Evolutionary conservation across 495 filamentous ascomycete genomes (phyloP).

Genomic region (Trichoderma gamsii): DNA sequence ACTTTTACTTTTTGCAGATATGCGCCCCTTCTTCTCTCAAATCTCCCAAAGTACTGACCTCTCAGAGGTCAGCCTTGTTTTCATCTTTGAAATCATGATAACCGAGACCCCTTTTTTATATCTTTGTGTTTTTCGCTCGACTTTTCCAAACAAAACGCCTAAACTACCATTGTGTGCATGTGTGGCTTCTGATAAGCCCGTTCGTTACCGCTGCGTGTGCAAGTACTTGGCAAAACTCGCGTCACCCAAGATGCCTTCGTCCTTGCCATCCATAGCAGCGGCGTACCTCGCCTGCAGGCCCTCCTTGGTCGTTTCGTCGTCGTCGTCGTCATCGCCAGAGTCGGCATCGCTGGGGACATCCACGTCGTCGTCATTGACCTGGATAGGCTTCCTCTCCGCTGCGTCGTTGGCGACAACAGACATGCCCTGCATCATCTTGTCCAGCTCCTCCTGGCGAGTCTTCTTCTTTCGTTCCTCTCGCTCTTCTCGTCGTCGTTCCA

Average conservation of each 20-base stretch:
- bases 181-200: neutral
- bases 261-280: constrained; percentile 45
- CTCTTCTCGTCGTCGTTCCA: constrained; percentile 70
- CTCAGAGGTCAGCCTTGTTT: too few species aligned
- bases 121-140: constrained; percentile 28
- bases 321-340: constrained; percentile 32
- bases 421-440: constrained; percentile 94
- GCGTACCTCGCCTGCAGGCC: constrained; percentile 58
- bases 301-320: constrained; percentile 49
- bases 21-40: neutral
- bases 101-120: neutral
- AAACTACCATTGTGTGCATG: neutral
- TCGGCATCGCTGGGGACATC: constrained; percentile 51
- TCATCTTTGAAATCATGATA: neutral
- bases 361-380: constrained; percentile 34
- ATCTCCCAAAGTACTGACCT: neutral
- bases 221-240: constrained; percentile 58
- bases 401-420: constrained; percentile 46
- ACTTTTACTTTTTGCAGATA: neutral
- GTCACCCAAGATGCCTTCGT: constrained; percentile 43
- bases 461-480: constrained; percentile 66
- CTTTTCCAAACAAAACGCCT: constrained; percentile 19
- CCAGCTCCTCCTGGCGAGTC: constrained; percentile 70
- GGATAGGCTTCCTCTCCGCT: constrained; percentile 14
- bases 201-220: constrained; percentile 28